Percentiles rank a stretch among this genome's conserved stretches.
Evolutionary conservation across 257 asterid species (phyloP).

Genomic region (Salvia splendens): DNA sequence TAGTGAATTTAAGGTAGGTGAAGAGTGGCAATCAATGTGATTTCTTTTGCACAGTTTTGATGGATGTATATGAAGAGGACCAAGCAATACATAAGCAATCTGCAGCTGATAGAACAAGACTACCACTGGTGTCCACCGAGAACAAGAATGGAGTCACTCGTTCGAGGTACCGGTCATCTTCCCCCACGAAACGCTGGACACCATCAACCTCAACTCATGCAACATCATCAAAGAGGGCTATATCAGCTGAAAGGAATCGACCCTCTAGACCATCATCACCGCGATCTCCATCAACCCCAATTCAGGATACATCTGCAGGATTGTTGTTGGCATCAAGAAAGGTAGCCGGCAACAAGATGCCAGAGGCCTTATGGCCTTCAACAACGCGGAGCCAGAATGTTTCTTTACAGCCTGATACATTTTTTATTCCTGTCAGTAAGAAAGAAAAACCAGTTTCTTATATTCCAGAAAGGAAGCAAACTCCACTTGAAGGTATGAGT

Average conservation of each 20-base stretch:
- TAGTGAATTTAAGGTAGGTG: slow-evolving; percentile 36
- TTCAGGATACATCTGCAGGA: slow-evolving; percentile 58
- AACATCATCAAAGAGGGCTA: slow-evolving; percentile 63
- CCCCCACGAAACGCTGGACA: slow-evolving; percentile 54
- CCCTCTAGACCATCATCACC: slow-evolving; percentile 62
- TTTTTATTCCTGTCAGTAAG: slow-evolving; percentile 60
- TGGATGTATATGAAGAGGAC: slow-evolving; percentile 71
- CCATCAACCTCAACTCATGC: slow-evolving; percentile 41
- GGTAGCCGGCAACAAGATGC: slow-evolving; percentile 51
- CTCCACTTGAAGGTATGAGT: slow-evolving; percentile 66
- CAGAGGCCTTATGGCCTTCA: slow-evolving; percentile 77
- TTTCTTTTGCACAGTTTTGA: slow-evolving; percentile 52
- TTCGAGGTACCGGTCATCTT: slow-evolving; percentile 71
- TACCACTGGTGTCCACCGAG: slow-evolving; percentile 51
- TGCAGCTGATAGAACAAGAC: slow-evolving; percentile 46
- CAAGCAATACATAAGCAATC: slow-evolving; percentile 51
- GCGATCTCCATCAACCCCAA: slow-evolving; percentile 64
- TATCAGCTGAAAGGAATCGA: slow-evolving; percentile 69
- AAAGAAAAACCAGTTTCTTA: slow-evolving; percentile 58
- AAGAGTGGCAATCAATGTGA: slow-evolving; percentile 53
- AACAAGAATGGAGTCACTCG: slow-evolving; percentile 64
- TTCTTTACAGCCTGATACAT: slow-evolving; percentile 68
- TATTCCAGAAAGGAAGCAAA: slow-evolving; percentile 64
- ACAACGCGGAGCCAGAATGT: slow-evolving; percentile 81
- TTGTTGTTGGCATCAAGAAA: slow-evolving; percentile 51